Evolutionary conservation across 306 rosid species (phyloP).

Genomic region (Boehmeria nivea): DNA sequence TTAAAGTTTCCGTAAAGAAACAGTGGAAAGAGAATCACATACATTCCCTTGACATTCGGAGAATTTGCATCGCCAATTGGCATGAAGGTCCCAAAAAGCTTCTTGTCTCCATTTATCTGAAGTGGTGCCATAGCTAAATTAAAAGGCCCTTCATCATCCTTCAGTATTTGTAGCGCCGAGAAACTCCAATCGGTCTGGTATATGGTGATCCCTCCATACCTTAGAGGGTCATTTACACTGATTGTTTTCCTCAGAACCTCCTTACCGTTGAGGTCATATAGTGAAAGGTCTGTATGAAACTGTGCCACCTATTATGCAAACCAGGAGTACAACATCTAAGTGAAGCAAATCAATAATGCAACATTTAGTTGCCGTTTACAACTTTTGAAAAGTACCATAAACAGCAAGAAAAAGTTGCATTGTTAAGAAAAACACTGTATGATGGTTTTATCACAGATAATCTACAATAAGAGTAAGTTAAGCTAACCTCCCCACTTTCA

Average conservation of each 20-base stretch:
- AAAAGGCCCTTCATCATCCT: conserved; percentile 87
- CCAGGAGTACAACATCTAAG: not conserved
- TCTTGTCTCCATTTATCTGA: conserved; percentile 90
- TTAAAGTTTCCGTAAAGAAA: not conserved
- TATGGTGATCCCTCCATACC: conserved; percentile 77
- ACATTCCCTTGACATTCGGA: conserved; percentile 86
- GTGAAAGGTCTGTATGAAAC: conserved; percentile 82
- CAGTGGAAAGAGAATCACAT: conserved; percentile 23
- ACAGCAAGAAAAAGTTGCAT: not conserved
- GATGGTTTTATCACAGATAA: no score
- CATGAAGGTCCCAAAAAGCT: conserved; percentile 81
- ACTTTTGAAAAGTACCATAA: no score
- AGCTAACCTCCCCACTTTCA: conserved; percentile 75
- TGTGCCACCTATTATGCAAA: conserved; percentile 66
- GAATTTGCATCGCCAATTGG: conserved; percentile 74
- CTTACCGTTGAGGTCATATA: conserved; percentile 67
- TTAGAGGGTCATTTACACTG: conserved; percentile 83
- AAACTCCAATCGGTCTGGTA: conserved; percentile 97
- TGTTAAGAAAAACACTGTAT: no score
- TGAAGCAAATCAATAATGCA: no score
- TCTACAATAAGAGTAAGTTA: not conserved
- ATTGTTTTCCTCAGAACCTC: conserved; percentile 88
- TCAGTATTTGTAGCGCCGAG: conserved; percentile 74
- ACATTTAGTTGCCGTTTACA: not conserved
- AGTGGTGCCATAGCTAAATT: conserved; percentile 95